phyloP scores from a whole-genome alignment of 257 asterid species.

The Vinca minor region DNA sequence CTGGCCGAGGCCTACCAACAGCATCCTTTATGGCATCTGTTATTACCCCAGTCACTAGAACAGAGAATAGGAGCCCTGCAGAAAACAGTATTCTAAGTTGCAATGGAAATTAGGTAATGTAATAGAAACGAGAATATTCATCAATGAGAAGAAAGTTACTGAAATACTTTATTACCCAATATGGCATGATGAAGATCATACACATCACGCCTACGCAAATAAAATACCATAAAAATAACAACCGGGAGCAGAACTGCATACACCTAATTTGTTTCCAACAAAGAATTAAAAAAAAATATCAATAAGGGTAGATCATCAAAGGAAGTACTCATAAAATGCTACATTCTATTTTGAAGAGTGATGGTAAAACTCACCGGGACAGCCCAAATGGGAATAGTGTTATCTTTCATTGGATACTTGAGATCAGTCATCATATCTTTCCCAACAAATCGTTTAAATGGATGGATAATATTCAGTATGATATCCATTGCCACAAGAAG shows the following conservation, averaged over 20 bases:
- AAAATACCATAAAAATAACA: slow-evolving; percentile 48
- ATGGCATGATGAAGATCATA: slow-evolving; percentile 81
- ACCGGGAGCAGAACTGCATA: slow-evolving; percentile 57
- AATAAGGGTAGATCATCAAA: not conserved
- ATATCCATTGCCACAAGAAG: slow-evolving; percentile 34
- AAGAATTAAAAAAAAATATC: slow-evolving; percentile 2
- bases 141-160: not conserved
- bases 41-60: slow-evolving; percentile 55
- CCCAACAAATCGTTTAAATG: slow-evolving; percentile 75
- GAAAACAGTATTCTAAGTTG: not conserved
- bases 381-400: slow-evolving; percentile 61
- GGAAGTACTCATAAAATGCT: not conserved
- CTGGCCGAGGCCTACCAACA: slow-evolving; percentile 93
- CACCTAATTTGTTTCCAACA: slow-evolving; percentile 26
- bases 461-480: slow-evolving; percentile 47
- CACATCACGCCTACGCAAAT: slow-evolving; percentile 60
- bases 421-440: slow-evolving; percentile 86
- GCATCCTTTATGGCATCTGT: slow-evolving; percentile 66
- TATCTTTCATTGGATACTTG: slow-evolving; percentile 53
- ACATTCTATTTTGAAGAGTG: not conserved
- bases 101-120: not conserved
- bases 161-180: slow-evolving; percentile 41
- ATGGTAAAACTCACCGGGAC: slow-evolving; percentile 53
- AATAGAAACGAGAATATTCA: not conserved
- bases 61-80: slow-evolving; percentile 59